These are phyloP conservation scores for Yamadazyma insecticola DNA, from an alignment of 805 yeast species.

Conservation along the genomic window DNA sequence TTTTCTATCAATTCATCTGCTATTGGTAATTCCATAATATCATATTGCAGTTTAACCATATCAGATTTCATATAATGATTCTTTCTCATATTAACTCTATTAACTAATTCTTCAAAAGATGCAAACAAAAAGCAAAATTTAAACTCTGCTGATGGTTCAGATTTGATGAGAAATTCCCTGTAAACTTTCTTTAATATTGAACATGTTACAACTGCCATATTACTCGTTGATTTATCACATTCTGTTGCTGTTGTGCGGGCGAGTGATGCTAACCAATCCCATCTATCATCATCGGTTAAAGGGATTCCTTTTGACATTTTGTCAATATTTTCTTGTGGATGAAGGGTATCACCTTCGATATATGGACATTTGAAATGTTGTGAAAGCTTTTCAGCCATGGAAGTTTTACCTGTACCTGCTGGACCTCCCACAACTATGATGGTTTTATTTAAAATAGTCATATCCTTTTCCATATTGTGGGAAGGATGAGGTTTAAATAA, in stretches of 20 bases:
- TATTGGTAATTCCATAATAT: conserved; percentile 66
- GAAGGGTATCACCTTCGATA: conserved; percentile 83
- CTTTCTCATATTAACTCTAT: conserved; percentile 59
- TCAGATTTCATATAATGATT: conserved; percentile 84
- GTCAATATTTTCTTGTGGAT: conserved; percentile 63
- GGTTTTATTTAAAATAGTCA: conserved; percentile 12
- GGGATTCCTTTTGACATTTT: conserved; percentile 85
- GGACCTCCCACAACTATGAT: conserved; percentile 85
- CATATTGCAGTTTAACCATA: conserved; percentile 79
- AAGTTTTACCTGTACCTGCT: conserved; percentile 92
- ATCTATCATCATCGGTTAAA: conserved; percentile 82
- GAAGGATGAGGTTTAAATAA: no score
- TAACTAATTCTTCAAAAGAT: conserved; percentile 52
- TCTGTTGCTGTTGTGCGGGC: conserved; percentile 34
- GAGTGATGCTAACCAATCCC: conserved; percentile 76
- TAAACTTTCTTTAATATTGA: conserved; percentile 77
- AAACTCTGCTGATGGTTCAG: conserved; percentile 32
- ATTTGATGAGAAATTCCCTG: conserved; percentile 53
- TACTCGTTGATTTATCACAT: conserved; percentile 24
- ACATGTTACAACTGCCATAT: conserved; percentile 63
- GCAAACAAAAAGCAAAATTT: conserved; percentile 67
- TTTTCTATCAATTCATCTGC: conserved; percentile 30
- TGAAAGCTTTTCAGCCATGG: conserved; percentile 58
- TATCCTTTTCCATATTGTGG: no score
- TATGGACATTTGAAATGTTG: conserved; percentile 46